These are phyloP conservation scores for Calocybe cyanea DNA, from an alignment of 768 basidiomycete genomes.

Conservation along the genomic window DNA sequence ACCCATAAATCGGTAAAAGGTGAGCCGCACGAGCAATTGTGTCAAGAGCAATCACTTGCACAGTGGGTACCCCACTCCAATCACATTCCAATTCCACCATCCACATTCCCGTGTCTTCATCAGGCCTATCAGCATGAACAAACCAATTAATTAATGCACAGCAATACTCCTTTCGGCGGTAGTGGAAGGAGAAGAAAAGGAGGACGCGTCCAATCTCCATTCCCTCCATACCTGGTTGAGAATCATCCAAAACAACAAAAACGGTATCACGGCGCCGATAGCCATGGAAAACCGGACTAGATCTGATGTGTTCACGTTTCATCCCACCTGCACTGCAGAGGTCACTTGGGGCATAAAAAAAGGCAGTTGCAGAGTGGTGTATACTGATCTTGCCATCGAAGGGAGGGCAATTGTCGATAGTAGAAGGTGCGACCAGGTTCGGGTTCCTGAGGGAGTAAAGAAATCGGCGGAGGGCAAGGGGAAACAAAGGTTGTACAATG, in stretches of 20 bases:
- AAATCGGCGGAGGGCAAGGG: constrained; percentile 13
- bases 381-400: constrained; percentile 11
- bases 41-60: constrained; percentile 16
- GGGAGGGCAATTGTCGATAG: constrained; percentile 12
- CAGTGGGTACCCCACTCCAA: not conserved
- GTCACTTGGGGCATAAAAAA: constrained; percentile 25
- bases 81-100: constrained; percentile 1
- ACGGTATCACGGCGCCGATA: constrained; percentile 22
- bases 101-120: constrained; percentile 21
- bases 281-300: constrained; percentile 20
- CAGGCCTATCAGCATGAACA: not conserved
- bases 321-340: constrained; percentile 22
- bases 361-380: constrained; percentile 18
- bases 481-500: constrained; percentile 13
- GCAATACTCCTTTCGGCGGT: constrained; percentile 12
- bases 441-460: constrained; percentile 11
- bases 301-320: constrained; percentile 23
- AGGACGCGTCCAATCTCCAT: constrained; percentile 22
- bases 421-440: not conserved
- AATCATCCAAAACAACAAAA: constrained; percentile 21
- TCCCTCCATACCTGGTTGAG: constrained; percentile 21
- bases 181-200: constrained; percentile 27
- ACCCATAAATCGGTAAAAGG: constrained; percentile 23
- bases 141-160: constrained; percentile 9
- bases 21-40: constrained; percentile 22